Evolutionary conservation across 768 basidiomycete genomes (phyloP), one percentile per base, ranked within the genome.

Genomic region (Boletus subcaerulescens): DNA sequence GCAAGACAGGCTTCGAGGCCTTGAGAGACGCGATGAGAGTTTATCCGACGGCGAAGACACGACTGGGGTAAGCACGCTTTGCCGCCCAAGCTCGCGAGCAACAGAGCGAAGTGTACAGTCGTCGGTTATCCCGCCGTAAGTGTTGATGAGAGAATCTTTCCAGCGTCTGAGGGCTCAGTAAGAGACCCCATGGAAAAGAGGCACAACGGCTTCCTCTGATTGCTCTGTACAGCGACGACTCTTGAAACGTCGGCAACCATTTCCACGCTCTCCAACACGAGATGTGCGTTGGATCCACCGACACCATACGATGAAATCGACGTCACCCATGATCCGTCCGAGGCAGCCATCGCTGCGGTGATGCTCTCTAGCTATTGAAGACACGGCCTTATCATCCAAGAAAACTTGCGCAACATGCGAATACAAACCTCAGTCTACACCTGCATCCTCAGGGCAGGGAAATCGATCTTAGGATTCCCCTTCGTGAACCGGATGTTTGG

Each of bases 221-320:
- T 20, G 6, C 47, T 11, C 0, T 41, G 36, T 17, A 32, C 17
- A 11, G 31, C 29, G 11, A 48, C 17, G 4, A 55, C 17, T 14
- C 53, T 55, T 35, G 60, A 51, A 31, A 59, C 55, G 22, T 61
- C 59, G 10, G 53, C 18, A 22, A 52, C 54, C n/a, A 54, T 59
- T n/a, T 67, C 65, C 10, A 31, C 59, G 13, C 57, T 62, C 47
- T 71, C 71, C 57, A 73, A 10, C 22, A 72, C 70, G 5, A 73
- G 4, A 46, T 73, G 68, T 10, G 65, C 71, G 33, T 72, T 72
- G 15, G 71, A 71, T 53, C 71, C 68, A 29, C 71, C 71, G 14
- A 72, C 64, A 49, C 71, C 70, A 45, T 71, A 71, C 10, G 67
- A 70, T 4, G 71, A 72, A 33, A 72, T 44, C 7, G 71, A 72